Base-by-base conservation (phyloP, 1,284 basidiomycete genomes). In the Moesziomyces antarcticus region DNA sequence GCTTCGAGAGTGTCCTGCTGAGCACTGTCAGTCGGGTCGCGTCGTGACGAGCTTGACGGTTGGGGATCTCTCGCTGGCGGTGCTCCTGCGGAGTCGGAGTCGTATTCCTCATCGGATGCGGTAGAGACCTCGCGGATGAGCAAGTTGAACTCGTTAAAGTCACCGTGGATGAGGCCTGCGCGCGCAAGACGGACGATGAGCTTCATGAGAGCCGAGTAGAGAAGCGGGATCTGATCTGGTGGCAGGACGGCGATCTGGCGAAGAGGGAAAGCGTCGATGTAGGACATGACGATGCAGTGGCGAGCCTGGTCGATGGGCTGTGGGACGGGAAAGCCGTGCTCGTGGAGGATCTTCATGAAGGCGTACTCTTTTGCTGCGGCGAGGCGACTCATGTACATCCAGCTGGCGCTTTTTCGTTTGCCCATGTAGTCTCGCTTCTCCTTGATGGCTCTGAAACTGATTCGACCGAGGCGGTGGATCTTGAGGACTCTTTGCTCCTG, bases 121-220 rank as follows among this genome's bases (percentile, higher is more conserved):
- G 56, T 43, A 44, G 60, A 46, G 25, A 80, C 63, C 50, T 82
- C 89, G 48, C 89, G 89, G 72, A 99, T 93, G 66, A 99, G 89
- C 78, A 99, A 94, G 85, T 99, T 99, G 87, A 99, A 99, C 84
- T 99, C 97, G 85, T 99, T 99, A 86, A 93, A 99, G 85, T 99
- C 96, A 51, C 97, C 96, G 82, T 99, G 96, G 57, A 99, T 98
- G 22, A 99, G 88, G 1, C 97, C 97, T 2, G 92, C 90, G 45
- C 90, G 89, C 3, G 95, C 96, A 75, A 99, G 91, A 53, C 94
- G 92, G 63, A 98, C 93, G 81, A 99, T 95, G 59, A 98, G 87
- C 84, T 94, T 93, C 95, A 99, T 99, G 43, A 99, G 87, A 18
- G 88, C 87, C 1, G 94, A 94, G 85, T 98, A 99, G 33, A 99